Percentiles rank a stretch among this genome's conserved stretches.
Conservation (phyloP, 352 stramenopile species). For the Phytophthora aleatoria region DNA sequence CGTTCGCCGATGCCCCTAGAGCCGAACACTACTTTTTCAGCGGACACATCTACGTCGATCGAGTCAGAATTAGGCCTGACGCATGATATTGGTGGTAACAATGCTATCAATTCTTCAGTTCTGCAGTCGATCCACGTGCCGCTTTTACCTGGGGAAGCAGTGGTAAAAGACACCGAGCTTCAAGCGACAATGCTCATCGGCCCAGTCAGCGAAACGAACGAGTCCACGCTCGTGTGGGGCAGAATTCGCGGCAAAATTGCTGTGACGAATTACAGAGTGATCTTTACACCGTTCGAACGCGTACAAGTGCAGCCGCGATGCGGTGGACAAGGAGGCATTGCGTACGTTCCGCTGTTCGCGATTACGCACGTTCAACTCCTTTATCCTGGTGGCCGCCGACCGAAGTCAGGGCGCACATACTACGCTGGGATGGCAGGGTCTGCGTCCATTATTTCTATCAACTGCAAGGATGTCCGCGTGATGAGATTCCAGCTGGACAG, state of each 20-base stretch:
- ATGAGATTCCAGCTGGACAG: constrained; percentile 76
- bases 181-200: constrained; percentile 68
- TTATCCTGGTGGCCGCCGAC: constrained; percentile 58
- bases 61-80: constrained; percentile 30
- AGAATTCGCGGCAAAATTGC: constrained; percentile 64
- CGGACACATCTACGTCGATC: constrained; percentile 20
- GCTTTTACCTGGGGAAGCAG: constrained; percentile 46
- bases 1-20: constrained; percentile 22
- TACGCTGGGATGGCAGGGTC: constrained; percentile 49
- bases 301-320: constrained; percentile 46
- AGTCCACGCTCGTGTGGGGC: constrained; percentile 64
- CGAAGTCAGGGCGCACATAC: constrained; percentile 57
- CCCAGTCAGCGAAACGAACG: constrained; percentile 57
- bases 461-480: constrained; percentile 80
- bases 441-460: constrained; percentile 59
- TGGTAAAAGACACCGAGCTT: constrained; percentile 48
- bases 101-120: constrained; percentile 16
- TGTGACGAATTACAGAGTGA: constrained; percentile 81
- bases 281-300: constrained; percentile 70
- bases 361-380: constrained; percentile 66
- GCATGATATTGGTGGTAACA: constrained; percentile 21
- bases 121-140: constrained; percentile 34
- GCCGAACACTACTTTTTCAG: constrained; percentile 31
- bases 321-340: constrained; percentile 42
- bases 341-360: constrained; percentile 81